Evolutionary conservation across 306 rosid species (phyloP), one percentile per base, ranked within the genome.

Genomic region (Quercus bicolor): DNA sequence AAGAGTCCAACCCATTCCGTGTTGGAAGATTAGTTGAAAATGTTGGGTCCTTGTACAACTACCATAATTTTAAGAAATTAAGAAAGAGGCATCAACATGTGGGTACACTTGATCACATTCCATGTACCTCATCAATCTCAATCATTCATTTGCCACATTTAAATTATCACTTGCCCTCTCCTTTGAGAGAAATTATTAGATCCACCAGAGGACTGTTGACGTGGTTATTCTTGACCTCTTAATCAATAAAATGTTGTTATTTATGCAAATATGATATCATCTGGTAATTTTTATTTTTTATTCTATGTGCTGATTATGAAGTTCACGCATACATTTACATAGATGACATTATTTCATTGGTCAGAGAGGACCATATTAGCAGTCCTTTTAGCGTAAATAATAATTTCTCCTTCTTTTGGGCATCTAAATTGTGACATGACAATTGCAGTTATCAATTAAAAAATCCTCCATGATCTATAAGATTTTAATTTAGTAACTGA

Each of bases 1-100:
- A 78, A 37, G 23, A 78, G 37, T 75, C 80, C 80, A 77, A 62
- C 65, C 4, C 5, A 57, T 70, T 45, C 60, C 68, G n/a, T 64
- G 62, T 21, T 34, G 52, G 43, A 5, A 48, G 60, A 73, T 19
- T 76, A 9, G 83, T 73, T 83, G 70, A 26, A 40, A 48, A 16
- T 52, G 74, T 74, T 73, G 84, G 88, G 61, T 34, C 77, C 76
- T 5, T 34, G 29, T 31, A 20, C 19, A 20, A 7, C 79, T 1
- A 62, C 68, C 59, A 23, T 4, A 55, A 65, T 18, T 33, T 1
- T 18, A 26, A 15, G 52, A 34, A 19, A 12, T 37, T 40, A 48
- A 34, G n/a, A 1, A 12, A 19, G 15, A 6, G 1, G 26, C 0
- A 1, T 10, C 52, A 19, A 23, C 48, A 8, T 9, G 52, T 1